These are phyloP conservation scores for Colletotrichum sp. DNA, from an alignment of 2,329 filamentous ascomycete genomes.

Conservation along the genomic window DNA sequence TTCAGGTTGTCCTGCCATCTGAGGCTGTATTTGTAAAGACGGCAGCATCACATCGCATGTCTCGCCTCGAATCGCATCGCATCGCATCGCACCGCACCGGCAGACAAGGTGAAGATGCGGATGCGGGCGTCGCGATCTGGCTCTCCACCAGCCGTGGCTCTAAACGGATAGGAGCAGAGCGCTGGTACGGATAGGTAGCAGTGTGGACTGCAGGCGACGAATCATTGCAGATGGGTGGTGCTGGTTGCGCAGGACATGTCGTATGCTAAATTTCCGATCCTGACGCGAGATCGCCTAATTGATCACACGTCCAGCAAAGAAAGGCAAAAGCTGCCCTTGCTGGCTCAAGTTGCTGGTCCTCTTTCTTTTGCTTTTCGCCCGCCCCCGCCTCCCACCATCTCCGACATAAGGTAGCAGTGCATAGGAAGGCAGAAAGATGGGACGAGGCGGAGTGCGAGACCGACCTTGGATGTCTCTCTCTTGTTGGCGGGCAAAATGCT, in stretches of 20 bases:
- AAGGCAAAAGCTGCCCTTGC: background rate
- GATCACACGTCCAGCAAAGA: background rate
- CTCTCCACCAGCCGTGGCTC: background rate
- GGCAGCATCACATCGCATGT: background rate
- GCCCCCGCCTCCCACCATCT: background rate
- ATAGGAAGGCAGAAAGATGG: background rate
- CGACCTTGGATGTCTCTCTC: background rate
- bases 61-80: background rate
- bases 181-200: background rate
- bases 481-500: background rate
- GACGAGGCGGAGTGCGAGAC: background rate
- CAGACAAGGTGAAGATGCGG: background rate
- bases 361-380: background rate
- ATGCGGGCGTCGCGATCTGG: background rate
- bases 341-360: background rate
- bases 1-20: background rate
- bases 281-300: background rate
- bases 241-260: background rate
- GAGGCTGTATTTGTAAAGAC: background rate
- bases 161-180: background rate
- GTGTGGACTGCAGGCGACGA: background rate
- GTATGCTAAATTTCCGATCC: background rate
- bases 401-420: background rate
- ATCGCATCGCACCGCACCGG: background rate
- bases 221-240: background rate